phyloP scores from a whole-genome alignment of 495 filamentous ascomycete species.

The Lasiosphaeria hispida region DNA sequence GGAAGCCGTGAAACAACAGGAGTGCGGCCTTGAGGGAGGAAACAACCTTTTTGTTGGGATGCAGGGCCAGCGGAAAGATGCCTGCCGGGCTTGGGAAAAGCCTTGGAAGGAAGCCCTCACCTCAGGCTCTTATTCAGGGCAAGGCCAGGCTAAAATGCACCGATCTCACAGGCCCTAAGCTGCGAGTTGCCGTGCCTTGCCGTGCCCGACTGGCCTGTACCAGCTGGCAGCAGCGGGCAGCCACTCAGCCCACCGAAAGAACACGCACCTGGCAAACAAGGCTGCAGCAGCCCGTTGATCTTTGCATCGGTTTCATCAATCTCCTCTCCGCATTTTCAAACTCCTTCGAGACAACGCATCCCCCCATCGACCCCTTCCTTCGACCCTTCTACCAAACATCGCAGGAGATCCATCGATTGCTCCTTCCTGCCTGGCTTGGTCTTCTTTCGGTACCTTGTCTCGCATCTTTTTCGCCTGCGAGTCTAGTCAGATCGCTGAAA shows the following conservation, averaged over 20 bases:
- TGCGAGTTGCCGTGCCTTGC: too few relatives aligned
- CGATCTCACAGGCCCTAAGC: too few relatives aligned
- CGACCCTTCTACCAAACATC: conserved; percentile 3
- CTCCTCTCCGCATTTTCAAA: conserved; percentile 27
- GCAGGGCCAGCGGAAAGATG: too few relatives aligned
- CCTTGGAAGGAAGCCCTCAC: too few relatives aligned
- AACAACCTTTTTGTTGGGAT: too few relatives aligned
- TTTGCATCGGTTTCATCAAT: conserved; percentile 31
- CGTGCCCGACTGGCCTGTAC: too few relatives aligned
- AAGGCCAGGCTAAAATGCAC: too few relatives aligned
- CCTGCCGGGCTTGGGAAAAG: too few relatives aligned
- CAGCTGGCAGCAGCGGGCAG: not conserved
- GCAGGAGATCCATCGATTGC: not conserved
- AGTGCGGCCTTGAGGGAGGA: too few relatives aligned
- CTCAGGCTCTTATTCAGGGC: too few relatives aligned
- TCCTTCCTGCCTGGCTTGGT: not conserved
- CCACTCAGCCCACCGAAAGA: not conserved
- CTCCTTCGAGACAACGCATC: conserved; percentile 29
- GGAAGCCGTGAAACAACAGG: too few relatives aligned
- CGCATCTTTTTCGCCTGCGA: not conserved
- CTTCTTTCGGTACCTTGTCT: conserved; percentile 13
- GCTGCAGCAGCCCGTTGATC: conserved; percentile 22
- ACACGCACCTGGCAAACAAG: conserved; percentile 12
- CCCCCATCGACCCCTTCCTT: conserved; percentile 18
- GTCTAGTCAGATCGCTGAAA: too few relatives aligned